Evolutionary conservation across 768 basidiomycete species (phyloP), one percentile per base, ranked within the genome.

Genomic region (Lentinula sp.): DNA sequence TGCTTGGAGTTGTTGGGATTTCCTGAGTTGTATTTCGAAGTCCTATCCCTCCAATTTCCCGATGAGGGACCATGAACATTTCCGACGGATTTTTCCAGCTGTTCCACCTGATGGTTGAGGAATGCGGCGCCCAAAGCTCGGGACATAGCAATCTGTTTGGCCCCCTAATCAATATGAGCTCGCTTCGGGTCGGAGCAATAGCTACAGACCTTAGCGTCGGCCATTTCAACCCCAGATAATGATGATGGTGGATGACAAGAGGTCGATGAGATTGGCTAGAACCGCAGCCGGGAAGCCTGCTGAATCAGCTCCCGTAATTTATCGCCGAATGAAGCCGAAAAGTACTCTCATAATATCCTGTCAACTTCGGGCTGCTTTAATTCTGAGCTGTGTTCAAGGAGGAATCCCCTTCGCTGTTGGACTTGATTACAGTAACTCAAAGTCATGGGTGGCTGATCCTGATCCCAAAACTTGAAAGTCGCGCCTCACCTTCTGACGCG

Each of bases 71-170:
- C 81, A 37, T 33, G 43, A 50, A 76, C 20, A 10, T 52, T 77
- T 3, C 78, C 75, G 18, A 91, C 87, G 0, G 86, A 79, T 72
- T 88, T 88, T 76, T 94, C 91, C 58, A 94, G 85, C 68, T 93
- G 88, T 66, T 93, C 90, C 48, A 94, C 92, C 67, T 94, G 91
- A 66, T 94, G 91, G 64, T 82, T 88, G 62, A 94, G 81, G 70
- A 93, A 93, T 2, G 92, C 92, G 33, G 91, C 91, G 18, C 92
- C 92, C 42, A 94, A 83, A 0, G 92, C 91, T 63, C 86, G 84
- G 60, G 91, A 93, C 89, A 94, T 90, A 61, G 90, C 90, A 45
- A 89, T 71, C 71, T 87, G 48, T 49, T 42, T 28, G 5, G 41
- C 23, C 43, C 41, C 39, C 41, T 45, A 43, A 20, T 48, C 4